phyloP scores from a whole-genome alignment of 306 rosid genomes.

The Glycine soja region DNA sequence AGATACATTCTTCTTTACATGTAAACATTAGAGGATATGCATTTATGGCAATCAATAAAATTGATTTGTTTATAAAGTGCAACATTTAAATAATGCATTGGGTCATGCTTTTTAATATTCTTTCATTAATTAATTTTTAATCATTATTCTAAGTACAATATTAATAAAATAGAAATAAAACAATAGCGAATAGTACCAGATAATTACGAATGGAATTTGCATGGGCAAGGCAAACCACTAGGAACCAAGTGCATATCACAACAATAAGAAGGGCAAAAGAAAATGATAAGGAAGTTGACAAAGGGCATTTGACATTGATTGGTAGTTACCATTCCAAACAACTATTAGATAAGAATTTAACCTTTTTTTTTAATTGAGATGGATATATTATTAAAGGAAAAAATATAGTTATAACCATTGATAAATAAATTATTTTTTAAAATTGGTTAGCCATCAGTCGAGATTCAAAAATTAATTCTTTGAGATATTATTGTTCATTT shows the following conservation, averaged over 20 bases:
- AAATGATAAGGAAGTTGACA: slow-evolving; percentile 11
- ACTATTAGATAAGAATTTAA: not conserved
- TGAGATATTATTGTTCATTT: too few species aligned
- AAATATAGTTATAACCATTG: too few species aligned
- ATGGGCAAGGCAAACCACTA: too few species aligned
- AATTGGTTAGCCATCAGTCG: too few species aligned
- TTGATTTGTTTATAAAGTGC: not conserved
- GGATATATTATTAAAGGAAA: too few species aligned
- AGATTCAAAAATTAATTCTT: too few species aligned
- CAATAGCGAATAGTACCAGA: too few species aligned
- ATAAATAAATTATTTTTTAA: too few species aligned
- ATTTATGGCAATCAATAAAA: not conserved
- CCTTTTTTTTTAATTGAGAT: not conserved
- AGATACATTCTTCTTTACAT: not conserved
- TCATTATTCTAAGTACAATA: not conserved
- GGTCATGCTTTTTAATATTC: not conserved
- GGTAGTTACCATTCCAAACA: not conserved
- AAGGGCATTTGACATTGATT: slow-evolving; percentile 10
- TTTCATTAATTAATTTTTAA: not conserved
- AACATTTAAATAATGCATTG: not conserved
- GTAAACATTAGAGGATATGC: not conserved
- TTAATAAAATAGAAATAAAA: not conserved
- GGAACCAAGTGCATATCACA: slow-evolving; percentile 6
- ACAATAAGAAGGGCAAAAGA: not conserved
- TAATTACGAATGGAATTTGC: too few species aligned